phyloP scores from a whole-genome alignment of 2,329 filamentous ascomycete genomes.

The Cladosporium phlei region DNA sequence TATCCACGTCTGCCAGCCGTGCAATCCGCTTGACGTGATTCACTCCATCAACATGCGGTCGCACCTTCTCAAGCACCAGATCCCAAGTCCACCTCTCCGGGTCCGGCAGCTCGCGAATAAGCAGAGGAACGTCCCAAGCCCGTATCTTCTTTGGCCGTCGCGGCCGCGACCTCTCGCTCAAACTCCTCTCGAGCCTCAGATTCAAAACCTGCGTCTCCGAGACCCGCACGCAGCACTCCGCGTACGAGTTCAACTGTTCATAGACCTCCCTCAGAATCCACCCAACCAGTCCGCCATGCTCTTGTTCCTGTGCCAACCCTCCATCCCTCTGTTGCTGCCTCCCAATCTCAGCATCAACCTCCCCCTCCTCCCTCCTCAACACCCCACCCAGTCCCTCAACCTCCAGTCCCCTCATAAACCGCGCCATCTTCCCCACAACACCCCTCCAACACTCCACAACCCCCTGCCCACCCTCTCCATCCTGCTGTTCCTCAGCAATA shows the following conservation, averaged over 20 bases:
- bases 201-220: conserved; percentile 26
- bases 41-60: conserved; percentile 84
- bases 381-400: conserved; percentile 69
- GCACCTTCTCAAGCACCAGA: conserved; percentile 71
- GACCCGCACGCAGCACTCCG: conserved; percentile 61
- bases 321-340: no score
- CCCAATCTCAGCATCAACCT: conserved; percentile 14
- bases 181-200: conserved; percentile 19
- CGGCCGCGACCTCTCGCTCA: not conserved
- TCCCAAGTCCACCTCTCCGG: conserved; percentile 67
- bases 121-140: conserved; percentile 85
- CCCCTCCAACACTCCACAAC: conserved; percentile 64
- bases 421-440: conserved; percentile 79
- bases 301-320: conserved; percentile 24
- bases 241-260: conserved; percentile 93
- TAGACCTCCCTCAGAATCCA: conserved; percentile 79
- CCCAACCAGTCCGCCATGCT: conserved; percentile 36
- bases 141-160: conserved; percentile 66
- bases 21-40: conserved; percentile 86
- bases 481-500: conserved; percentile 54
- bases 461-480: conserved; percentile 67
- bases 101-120: conserved; percentile 48
- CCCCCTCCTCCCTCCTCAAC: conserved; percentile 57
- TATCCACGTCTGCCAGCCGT: conserved; percentile 75
- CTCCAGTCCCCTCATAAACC: conserved; percentile 83